A percentile compares a stretch with the other conserved stretches of the same genome.
Evolutionary conservation across 768 basidiomycete species (phyloP).

Genomic region (Boletus reticulatus): DNA sequence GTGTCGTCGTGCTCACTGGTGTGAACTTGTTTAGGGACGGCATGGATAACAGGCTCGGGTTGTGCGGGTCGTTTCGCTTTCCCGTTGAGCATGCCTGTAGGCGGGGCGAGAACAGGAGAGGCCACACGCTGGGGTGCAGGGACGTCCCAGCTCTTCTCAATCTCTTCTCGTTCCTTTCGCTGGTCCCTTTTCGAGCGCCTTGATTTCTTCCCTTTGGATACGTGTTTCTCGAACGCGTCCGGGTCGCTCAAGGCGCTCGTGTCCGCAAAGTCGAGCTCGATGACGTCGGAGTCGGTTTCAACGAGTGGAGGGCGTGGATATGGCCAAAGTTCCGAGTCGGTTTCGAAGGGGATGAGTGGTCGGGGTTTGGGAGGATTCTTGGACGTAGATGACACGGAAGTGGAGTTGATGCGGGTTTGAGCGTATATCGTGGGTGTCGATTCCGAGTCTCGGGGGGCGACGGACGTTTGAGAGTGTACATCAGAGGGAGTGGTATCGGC

Average conservation of each 20-base stretch:
- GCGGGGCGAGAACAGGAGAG: conserved; percentile 12
- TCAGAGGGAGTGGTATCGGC: conserved; percentile 3
- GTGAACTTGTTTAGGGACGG: conserved; percentile 2
- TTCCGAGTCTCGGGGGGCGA: conserved; percentile 1
- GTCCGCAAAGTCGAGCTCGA: conserved; percentile 75
- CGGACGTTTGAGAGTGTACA: conserved; percentile 3
- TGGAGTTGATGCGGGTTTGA: conserved; percentile 6
- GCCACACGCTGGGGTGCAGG: conserved; percentile 31
- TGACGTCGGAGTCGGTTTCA: conserved; percentile 51
- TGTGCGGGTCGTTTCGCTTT: conserved; percentile 17
- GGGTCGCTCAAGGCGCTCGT: conserved; percentile 72
- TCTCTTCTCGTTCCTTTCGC: conserved; percentile 42
- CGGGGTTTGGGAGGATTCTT: conserved; percentile 30
- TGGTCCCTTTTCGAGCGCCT: conserved; percentile 34
- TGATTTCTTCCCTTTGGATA: conserved; percentile 24
- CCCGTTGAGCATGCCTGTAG: conserved; percentile 22
- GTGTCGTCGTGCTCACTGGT: neutral
- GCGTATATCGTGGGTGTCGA: conserved; percentile 13
- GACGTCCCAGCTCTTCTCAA: conserved; percentile 64
- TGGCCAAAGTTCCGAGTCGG: conserved; percentile 71
- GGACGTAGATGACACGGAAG: conserved; percentile 9
- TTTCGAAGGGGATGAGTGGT: conserved; percentile 57
- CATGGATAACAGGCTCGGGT: conserved; percentile 1
- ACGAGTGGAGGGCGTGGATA: conserved; percentile 51
- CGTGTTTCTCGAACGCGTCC: conserved; percentile 45